Evolutionary conservation across 495 filamentous ascomycete genomes (phyloP).

Genomic region (Penicillium daleae): DNA sequence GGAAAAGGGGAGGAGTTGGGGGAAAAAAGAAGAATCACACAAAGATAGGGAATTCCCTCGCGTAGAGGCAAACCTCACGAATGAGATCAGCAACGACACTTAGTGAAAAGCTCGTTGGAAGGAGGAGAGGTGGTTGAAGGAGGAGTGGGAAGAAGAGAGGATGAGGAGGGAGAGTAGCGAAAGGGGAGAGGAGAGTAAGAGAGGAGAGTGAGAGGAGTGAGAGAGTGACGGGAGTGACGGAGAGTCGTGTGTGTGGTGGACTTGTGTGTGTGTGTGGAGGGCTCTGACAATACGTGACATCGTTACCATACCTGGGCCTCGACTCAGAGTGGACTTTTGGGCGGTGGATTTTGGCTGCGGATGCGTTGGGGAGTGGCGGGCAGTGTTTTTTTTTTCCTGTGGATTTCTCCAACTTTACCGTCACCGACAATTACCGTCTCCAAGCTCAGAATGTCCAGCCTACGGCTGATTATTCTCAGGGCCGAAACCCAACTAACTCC

Average conservation of each 20-base stretch:
- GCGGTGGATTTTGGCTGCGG: background rate
- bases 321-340: background rate
- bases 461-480: background rate
- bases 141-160: slow-evolving; percentile 20
- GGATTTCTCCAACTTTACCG: background rate
- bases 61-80: slow-evolving; percentile 36
- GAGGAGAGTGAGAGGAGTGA: too few species aligned
- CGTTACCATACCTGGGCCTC: slow-evolving; percentile 12
- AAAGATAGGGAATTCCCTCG: slow-evolving; percentile 31
- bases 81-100: slow-evolving; percentile 51
- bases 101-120: slow-evolving; percentile 59
- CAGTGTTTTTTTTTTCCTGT: slow-evolving; percentile 2
- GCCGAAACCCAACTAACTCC: too few species aligned
- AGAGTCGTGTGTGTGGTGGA: slow-evolving; percentile 9
- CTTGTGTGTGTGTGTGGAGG: slow-evolving; percentile 6
- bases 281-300: slow-evolving; percentile 24
- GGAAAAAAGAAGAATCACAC: slow-evolving; percentile 24
- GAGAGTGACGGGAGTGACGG: too few species aligned
- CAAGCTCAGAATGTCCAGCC: background rate
- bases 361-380: background rate
- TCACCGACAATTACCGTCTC: background rate
- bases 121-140: slow-evolving; percentile 18
- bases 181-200: slow-evolving; percentile 21
- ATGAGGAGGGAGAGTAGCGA: slow-evolving; percentile 26
- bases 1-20: slow-evolving; percentile 8